Evolutionary conservation across 1,284 basidiomycete genomes (phyloP), one percentile per base, ranked within the genome.

Genomic region (Anthracocystis walkeri): DNA sequence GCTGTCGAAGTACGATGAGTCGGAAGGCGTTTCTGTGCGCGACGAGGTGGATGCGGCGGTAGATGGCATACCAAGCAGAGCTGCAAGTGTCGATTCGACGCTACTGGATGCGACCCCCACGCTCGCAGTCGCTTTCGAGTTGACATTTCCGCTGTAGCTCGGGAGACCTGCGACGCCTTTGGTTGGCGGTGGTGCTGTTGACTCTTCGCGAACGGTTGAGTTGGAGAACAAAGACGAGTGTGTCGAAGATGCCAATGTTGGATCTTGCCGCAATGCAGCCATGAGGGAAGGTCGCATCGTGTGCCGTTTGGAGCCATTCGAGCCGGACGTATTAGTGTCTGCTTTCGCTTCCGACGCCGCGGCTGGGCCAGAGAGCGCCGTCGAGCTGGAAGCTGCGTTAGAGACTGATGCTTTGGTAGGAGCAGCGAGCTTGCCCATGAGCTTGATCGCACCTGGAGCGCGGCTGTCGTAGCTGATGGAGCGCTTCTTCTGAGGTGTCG

Each of bases 1-100:
- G 38, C 72, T 75, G 52, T 66, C 72, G 54, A 75, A 75, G 72
- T 75, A 75, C 1, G 66, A 75, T 7, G 66, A 69, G 6, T 66
- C 66, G 7, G 72, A 75, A 1, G 72, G 72, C 46, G 72, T 65
- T 33, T 75, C 72, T 40, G 63, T 65, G 41, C 72, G 58, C n/a
- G 65, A 58, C 6, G 70, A 61, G 21, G 55, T 48, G 2, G 65
- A 64, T 35, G 59, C 59, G 11, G 56, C 33, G n/a, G 59, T 38
- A 16, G 72, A 58, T 4, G 66, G 62, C 72, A 75, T 75, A 16
- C 66, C 72, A n/a, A 69, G 72, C 23, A 75, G 57, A 6, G 72
- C 72, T 48, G 72, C 66, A 3, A 75, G 66, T 3, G 66, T 65
- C 14, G 63, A 65, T n/a, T 75, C 66, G n/a, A 59, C 66, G 18